Base-by-base conservation (phyloP, 1,284 basidiomycete genomes). In the Naganishia albida region DNA sequence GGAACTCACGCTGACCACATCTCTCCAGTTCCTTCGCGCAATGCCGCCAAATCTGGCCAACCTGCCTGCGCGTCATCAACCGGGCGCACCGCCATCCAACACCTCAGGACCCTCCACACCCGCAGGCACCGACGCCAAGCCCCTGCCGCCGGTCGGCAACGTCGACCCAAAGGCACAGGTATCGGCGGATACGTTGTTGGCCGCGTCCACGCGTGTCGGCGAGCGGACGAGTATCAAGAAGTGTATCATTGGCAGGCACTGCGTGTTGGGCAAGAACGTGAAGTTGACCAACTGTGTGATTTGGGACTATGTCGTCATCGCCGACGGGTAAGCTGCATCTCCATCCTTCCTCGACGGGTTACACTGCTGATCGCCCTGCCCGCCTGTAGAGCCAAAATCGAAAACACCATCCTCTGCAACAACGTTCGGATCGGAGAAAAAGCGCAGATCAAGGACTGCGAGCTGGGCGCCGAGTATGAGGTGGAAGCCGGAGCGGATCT, bases 221-320 rank as follows among this genome's bases (percentile, higher is more conserved):
- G 94, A 97, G 74, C 86, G 87, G 50, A 86, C 90, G 20, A 88
- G 82, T 39, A 87, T 99, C 77, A 98, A 96, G 78, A 88, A 88
- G 70, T 90, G 88, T 8, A 84, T 94, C 25, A 85, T 98, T 26
- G 95, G 95, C 6, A 85, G 88, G 67, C 91, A 94, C 73, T 95
- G 92, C 72, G 80, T 86, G 25, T 90, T 98, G 67, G 93, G 93
- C 13, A 91, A 87, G 74, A 88, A 88, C 80, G 88, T 85, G 34
- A 93, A 88, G 77, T 86, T 98, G 63, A 84, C 83, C 0, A 89
- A 90, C n/a, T 93, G 89, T 71, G 85, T 98, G 13, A 77, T 99
- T 30, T 85, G 96, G 76, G 94, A 97, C 74, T 90, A 93, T 72
- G 94, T 93, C 70, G 83, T 88, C 2, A 82, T 99, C 28, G 90